phyloP scores from a whole-genome alignment of 768 basidiomycete genomes.

The Macrolepiota fuliginosa region DNA sequence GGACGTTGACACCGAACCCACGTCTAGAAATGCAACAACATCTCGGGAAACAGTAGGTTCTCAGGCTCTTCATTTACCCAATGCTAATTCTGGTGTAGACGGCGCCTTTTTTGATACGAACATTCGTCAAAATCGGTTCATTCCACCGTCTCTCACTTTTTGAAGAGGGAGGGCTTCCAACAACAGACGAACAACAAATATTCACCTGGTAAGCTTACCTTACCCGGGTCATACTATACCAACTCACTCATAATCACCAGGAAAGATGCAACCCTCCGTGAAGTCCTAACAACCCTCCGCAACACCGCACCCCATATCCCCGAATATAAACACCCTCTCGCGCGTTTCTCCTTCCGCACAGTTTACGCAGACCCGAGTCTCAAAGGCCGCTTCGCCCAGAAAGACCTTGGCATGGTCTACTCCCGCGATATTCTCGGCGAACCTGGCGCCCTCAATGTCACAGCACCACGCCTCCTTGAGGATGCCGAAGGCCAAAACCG shows the following conservation, averaged over 20 bases:
- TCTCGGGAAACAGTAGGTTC: constrained; percentile 53
- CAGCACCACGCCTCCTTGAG: constrained; percentile 61
- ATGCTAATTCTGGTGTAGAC: constrained; percentile 42
- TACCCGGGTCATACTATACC: not conserved
- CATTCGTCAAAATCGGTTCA: constrained; percentile 79
- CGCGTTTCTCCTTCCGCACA: constrained; percentile 77
- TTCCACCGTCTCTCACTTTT: constrained; percentile 75
- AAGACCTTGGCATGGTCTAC: constrained; percentile 80
- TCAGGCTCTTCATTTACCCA: not conserved
- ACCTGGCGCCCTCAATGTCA: constrained; percentile 56
- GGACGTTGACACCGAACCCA: constrained; percentile 24
- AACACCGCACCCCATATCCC: constrained; percentile 62
- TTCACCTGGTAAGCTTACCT: constrained; percentile 63
- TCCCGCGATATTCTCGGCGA: constrained; percentile 85
- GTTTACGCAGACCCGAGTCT: constrained; percentile 74
- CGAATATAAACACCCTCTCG: constrained; percentile 80
- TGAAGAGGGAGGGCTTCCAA: constrained; percentile 74
- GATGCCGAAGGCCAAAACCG: constrained; percentile 30
- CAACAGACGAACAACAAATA: constrained; percentile 79
- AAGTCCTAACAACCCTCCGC: constrained; percentile 76
- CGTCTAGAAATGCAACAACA: constrained; percentile 45
- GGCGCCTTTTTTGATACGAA: constrained; percentile 76
- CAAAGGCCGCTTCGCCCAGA: constrained; percentile 69
- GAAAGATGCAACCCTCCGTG: constrained; percentile 81
- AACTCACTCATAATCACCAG: constrained; percentile 32